Percentiles rank a stretch among this genome's conserved stretches.
Conservation (phyloP, 768 basidiomycete genomes). For the Pleurotus cornucopiae region DNA sequence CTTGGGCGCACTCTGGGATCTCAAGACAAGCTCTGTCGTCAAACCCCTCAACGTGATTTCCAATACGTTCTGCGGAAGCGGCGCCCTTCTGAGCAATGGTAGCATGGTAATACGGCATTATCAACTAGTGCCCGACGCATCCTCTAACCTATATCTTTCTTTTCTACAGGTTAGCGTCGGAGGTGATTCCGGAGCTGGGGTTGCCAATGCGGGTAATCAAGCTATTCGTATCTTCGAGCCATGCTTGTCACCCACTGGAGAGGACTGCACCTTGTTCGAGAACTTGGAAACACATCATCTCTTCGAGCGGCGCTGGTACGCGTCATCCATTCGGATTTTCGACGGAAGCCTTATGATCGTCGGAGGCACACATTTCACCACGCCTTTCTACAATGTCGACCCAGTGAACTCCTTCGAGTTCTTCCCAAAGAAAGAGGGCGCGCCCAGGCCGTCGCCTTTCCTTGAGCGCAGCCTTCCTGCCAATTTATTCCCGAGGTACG, state of each 20-base stretch:
- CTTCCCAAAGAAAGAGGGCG: constrained; percentile 27
- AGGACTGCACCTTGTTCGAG: constrained; percentile 24
- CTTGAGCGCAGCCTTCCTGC: constrained; percentile 41
- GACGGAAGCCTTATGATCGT: constrained; percentile 27
- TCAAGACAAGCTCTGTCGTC: constrained; percentile 15
- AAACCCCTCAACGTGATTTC: constrained; percentile 20
- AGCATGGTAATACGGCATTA: constrained; percentile 18
- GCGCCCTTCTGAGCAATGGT: constrained; percentile 26
- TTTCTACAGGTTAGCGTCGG: constrained; percentile 13
- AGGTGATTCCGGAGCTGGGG: background rate
- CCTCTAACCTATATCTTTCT: background rate
- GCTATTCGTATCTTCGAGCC: constrained; percentile 26
- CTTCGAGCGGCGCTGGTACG: constrained; percentile 23
- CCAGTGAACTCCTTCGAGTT: constrained; percentile 27
- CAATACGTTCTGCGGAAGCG: constrained; percentile 28
- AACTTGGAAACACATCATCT: constrained; percentile 19
- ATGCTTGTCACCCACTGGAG: constrained; percentile 18
- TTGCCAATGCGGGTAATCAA: background rate
- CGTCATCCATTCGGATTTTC: constrained; percentile 22
- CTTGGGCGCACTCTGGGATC: constrained; percentile 21
- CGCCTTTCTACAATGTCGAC: constrained; percentile 23
- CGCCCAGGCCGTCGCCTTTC: constrained; percentile 29
- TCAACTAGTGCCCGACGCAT: too few relatives aligned
- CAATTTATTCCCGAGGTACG: constrained; percentile 46
- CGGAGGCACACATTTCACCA: constrained; percentile 22